A percentile compares a stretch with the other conserved stretches of the same genome.
Conservation (phyloP, 164 flowering plant genomes). For the Liriodendron chinense region DNA sequence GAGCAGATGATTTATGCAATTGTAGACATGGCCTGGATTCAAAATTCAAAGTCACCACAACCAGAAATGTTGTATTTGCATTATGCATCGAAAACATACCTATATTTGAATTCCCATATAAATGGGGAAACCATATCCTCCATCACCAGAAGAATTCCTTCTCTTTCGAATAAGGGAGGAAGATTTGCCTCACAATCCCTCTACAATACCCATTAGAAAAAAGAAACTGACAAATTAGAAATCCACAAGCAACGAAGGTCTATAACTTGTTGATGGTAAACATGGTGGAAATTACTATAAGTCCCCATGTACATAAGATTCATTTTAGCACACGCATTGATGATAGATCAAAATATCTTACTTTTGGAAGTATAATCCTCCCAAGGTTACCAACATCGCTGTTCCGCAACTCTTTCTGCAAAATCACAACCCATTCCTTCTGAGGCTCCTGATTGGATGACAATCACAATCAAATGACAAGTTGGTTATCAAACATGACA, state of each 20-base stretch:
- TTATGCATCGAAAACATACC: constrained; percentile 16
- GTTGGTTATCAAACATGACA: background rate
- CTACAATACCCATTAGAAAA: constrained; percentile 12
- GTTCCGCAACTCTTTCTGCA: constrained; percentile 34
- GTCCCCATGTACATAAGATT: background rate
- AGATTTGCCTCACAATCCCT: constrained; percentile 35
- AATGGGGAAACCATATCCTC: constrained; percentile 23
- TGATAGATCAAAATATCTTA: constrained; percentile 9
- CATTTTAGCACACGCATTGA: background rate
- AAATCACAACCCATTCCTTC: constrained; percentile 21
- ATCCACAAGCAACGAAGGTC: background rate
- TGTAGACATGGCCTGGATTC: background rate
- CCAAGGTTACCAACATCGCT: constrained; percentile 38
- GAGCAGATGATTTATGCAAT: background rate
- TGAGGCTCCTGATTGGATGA: constrained; percentile 19
- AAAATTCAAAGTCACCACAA: background rate
- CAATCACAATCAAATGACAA: background rate
- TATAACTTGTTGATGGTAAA: background rate
- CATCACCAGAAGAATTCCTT: constrained; percentile 26
- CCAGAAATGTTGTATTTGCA: background rate
- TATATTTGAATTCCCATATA: constrained; percentile 31
- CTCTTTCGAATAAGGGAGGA: constrained; percentile 27
- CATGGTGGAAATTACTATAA: background rate
- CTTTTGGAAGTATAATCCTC: constrained; percentile 35
- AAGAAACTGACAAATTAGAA: background rate